Evolutionary conservation across 2,329 filamentous ascomycete species (phyloP).

Genomic region (Calonectria hawksworthii): DNA sequence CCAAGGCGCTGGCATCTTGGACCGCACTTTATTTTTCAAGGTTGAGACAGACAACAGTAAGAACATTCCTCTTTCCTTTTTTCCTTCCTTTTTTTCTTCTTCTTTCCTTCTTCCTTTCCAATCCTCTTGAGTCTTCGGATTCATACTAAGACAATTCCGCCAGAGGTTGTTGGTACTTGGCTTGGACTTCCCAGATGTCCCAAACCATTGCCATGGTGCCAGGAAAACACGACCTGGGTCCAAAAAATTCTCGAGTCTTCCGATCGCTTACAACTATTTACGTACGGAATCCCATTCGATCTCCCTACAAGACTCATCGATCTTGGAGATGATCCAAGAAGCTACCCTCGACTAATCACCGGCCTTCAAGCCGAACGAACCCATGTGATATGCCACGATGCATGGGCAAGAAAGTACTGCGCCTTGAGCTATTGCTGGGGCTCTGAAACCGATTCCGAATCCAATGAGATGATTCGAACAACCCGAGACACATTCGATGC

Average conservation of each 20-base stretch:
- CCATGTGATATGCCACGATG: neutral
- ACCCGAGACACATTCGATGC: neutral
- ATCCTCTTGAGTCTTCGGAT: neutral
- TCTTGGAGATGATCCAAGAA: neutral
- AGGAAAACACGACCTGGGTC: neutral
- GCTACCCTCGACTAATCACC: neutral
- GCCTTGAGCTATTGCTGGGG: slow-evolving; percentile 3
- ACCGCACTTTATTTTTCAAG: neutral
- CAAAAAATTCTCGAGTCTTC: neutral
- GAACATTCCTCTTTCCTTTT: neutral
- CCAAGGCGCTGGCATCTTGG: neutral
- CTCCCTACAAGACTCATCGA: neutral
- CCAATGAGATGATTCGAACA: neutral
- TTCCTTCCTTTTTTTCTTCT: neutral
- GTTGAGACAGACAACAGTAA: neutral
- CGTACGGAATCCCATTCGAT: neutral
- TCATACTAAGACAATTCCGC: neutral
- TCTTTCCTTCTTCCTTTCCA: neutral
- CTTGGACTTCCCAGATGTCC: neutral
- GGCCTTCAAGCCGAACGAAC: neutral
- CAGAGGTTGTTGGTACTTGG: neutral
- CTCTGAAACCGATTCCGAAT: neutral
- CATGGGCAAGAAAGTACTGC: neutral
- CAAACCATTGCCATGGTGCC: neutral
- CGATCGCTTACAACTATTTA: neutral